These are phyloP conservation scores for Stropharia rugosoannulata DNA, from an alignment of 768 basidiomycete genomes.

Conservation along the genomic window DNA sequence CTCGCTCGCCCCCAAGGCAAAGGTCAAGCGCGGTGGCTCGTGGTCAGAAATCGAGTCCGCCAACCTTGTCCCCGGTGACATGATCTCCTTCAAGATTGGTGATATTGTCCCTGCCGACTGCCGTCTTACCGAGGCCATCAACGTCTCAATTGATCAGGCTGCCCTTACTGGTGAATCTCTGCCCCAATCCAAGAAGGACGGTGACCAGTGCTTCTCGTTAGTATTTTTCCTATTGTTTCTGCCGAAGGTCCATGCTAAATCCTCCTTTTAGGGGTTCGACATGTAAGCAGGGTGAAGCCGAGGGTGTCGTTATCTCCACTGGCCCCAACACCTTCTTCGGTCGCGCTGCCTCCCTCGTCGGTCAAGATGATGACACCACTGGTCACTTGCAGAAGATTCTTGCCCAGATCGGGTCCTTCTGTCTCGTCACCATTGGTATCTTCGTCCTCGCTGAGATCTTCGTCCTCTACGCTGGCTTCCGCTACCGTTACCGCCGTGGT, in stretches of 20 bases:
- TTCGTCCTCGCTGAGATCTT: constrained; percentile 95
- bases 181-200: constrained; percentile 87
- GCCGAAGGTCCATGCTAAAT: constrained; percentile 4
- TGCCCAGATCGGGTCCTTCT: constrained; percentile 97
- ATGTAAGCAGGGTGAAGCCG: constrained; percentile 98
- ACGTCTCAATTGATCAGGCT: constrained; percentile 98
- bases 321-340: constrained; percentile 99
- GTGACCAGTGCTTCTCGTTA: constrained; percentile 98
- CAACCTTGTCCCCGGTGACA: constrained; percentile 90
- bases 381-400: constrained; percentile 99
- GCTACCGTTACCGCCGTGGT: constrained; percentile 88
- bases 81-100: constrained; percentile 98
- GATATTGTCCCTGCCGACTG: constrained; percentile 98
- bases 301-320: constrained; percentile 98
- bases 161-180: constrained; percentile 97
- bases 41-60: constrained; percentile 94
- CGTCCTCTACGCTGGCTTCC: constrained; percentile 91
- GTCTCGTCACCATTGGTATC: constrained; percentile 92
- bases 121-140: constrained; percentile 94
- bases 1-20: constrained; percentile 96
- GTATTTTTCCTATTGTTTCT: constrained; percentile 29
- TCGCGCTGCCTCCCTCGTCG: constrained; percentile 96
- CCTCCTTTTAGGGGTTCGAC: constrained; percentile 75
- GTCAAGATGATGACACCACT: constrained; percentile 95
- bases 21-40: constrained; percentile 79